A percentile compares a stretch with the other conserved stretches of the same genome.
Evolutionary conservation across 2,329 filamentous ascomycete genomes (phyloP).

Genomic region (Xylariomycetidae sp.): DNA sequence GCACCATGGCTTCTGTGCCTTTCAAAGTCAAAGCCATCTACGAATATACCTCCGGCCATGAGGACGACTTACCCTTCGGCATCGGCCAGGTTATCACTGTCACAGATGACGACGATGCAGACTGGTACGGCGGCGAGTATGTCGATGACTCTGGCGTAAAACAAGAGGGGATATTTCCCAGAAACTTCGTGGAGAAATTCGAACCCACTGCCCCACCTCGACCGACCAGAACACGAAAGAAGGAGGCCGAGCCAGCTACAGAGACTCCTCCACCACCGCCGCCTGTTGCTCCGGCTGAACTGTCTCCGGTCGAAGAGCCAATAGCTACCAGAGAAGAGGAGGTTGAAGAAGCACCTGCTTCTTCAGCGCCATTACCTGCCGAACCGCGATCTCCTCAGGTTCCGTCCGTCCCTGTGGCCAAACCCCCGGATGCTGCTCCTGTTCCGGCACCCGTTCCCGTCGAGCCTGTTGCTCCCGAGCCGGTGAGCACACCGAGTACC

Average conservation of each 20-base stretch:
- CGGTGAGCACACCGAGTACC: conserved; percentile 33
- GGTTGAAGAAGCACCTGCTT: conserved; percentile 29
- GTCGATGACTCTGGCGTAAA: conserved; percentile 68
- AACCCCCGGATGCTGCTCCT: conserved; percentile 33
- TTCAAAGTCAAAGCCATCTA: conserved; percentile 97
- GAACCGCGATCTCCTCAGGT: conserved; percentile 22
- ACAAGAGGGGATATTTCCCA: conserved; percentile 84
- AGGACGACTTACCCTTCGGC: conserved; percentile 88
- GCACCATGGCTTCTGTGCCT: conserved; percentile 62
- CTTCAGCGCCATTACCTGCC: conserved; percentile 16
- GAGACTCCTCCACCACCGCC: conserved; percentile 31
- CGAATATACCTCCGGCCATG: conserved; percentile 88
- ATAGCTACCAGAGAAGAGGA: conserved; percentile 9
- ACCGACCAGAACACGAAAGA: conserved; percentile 72
- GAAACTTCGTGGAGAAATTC: conserved; percentile 96
- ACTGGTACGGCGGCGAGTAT: conserved; percentile 93
- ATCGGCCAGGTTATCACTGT: conserved; percentile 89
- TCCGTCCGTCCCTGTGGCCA: conserved; percentile 26
- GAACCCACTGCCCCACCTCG: conserved; percentile 87
- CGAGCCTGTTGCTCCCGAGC: conserved; percentile 26
- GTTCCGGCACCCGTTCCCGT: conserved; percentile 30
- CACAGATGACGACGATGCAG: conserved; percentile 84
- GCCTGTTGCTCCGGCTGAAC: conserved; percentile 30
- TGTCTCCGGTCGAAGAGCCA: conserved; percentile 15
- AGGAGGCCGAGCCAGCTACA: conserved; percentile 41